Conservation (phyloP, 768 basidiomycete species). For the Pleurotus cornucopiae region DNA sequence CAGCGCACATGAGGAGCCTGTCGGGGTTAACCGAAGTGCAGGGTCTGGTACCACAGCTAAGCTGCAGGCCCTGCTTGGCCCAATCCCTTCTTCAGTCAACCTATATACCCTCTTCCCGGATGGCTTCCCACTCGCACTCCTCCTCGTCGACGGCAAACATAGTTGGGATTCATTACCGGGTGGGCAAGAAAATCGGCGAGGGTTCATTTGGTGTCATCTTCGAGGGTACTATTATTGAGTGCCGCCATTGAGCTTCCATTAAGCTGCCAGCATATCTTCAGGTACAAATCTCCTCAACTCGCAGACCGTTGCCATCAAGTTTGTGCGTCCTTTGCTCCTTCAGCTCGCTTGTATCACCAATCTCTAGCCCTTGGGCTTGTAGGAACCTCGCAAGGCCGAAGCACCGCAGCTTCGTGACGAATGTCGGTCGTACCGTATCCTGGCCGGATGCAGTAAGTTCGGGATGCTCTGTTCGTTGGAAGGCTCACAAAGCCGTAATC, state of each 20-base stretch:
- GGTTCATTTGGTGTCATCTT: conserved; percentile 97
- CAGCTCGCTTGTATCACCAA: conserved; percentile 11
- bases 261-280: conserved; percentile 26
- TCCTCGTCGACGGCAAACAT: conserved; percentile 66
- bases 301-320: conserved; percentile 99
- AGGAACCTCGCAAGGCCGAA: conserved; percentile 92
- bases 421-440: conserved; percentile 93
- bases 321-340: conserved; percentile 59
- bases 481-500: conserved; percentile 9
- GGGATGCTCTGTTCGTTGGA: neutral
- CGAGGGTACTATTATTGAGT: conserved; percentile 49
- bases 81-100: conserved; percentile 23
- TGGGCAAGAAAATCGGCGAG: conserved; percentile 99
- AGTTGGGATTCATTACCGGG: conserved; percentile 95
- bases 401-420: conserved; percentile 98
- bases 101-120: conserved; percentile 27
- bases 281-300: conserved; percentile 98
- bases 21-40: conserved; percentile 5
- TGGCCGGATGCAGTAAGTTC: conserved; percentile 83
- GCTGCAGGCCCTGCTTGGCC: conserved; percentile 25
- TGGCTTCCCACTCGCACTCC: conserved; percentile 58
- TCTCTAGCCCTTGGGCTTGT: conserved; percentile 11
- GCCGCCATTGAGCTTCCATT: neutral
- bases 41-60: conserved; percentile 13
- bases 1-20: neutral